Evolutionary conservation across 768 basidiomycete genomes (phyloP).

Genomic region (Mycena haematopus): DNA sequence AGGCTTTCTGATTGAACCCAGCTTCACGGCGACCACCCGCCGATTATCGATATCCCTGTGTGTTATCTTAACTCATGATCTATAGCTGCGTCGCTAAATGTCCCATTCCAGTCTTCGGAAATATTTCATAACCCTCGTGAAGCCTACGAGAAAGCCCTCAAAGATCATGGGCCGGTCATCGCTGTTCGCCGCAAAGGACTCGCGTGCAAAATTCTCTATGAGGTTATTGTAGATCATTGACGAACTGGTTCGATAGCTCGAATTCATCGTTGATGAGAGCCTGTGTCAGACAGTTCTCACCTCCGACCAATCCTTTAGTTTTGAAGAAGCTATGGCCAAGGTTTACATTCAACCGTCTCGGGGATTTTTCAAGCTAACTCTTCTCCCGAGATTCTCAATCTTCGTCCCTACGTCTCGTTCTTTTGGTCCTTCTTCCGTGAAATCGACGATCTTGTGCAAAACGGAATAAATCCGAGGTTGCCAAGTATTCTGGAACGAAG

Average conservation of each 20-base stretch:
- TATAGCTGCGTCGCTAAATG: background rate
- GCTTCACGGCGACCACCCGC: slow-evolving; percentile 20
- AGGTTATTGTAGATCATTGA: too few species aligned
- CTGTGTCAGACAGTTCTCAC: slow-evolving; percentile 37
- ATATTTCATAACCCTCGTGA: slow-evolving; percentile 39
- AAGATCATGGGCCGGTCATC: slow-evolving; percentile 38
- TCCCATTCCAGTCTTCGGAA: slow-evolving; percentile 22
- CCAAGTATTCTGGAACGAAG: slow-evolving; percentile 33
- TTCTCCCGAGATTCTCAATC: slow-evolving; percentile 36
- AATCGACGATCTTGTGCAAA: slow-evolving; percentile 37
- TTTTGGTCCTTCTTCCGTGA: slow-evolving; percentile 38
- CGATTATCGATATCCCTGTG: slow-evolving; percentile 29
- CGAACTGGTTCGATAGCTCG: slow-evolving; percentile 31
- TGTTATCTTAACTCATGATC: background rate
- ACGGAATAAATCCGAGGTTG: slow-evolving; percentile 36
- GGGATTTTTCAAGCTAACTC: background rate
- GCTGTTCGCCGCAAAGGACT: slow-evolving; percentile 39
- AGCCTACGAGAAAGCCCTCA: slow-evolving; percentile 40
- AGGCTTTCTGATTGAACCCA: background rate
- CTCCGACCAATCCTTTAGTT: slow-evolving; percentile 38
- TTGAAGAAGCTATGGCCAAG: slow-evolving; percentile 40
- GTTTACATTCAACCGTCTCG: slow-evolving; percentile 22
- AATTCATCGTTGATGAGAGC: slow-evolving; percentile 40
- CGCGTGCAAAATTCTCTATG: slow-evolving; percentile 25
- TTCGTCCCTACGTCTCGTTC: slow-evolving; percentile 36